A percentile compares a stretch with the other conserved stretches of the same genome.
Conservation (phyloP, 2,329 filamentous ascomycete genomes). For the Conoideocrella luteorostrata region DNA sequence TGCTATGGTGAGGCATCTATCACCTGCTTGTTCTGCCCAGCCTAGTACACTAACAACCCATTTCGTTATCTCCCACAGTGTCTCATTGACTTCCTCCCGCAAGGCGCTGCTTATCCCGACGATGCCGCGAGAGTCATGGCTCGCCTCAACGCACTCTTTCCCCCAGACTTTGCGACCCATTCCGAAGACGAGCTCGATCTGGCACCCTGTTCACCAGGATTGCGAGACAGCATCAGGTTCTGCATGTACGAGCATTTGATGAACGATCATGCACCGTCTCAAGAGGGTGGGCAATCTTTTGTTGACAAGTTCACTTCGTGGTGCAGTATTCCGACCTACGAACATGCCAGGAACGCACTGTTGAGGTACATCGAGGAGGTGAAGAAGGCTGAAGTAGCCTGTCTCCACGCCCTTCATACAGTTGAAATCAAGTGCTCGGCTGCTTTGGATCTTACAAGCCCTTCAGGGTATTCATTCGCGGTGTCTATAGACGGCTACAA, state of each 20-base stretch:
- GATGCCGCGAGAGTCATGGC: constrained; percentile 23
- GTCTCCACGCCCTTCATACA: constrained; percentile 18
- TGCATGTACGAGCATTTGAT: constrained; percentile 28
- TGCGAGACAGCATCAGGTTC: constrained; percentile 30
- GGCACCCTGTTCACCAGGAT: constrained; percentile 21
- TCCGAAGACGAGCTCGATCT: constrained; percentile 18
- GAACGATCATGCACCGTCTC: constrained; percentile 15
- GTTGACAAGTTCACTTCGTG: constrained; percentile 25
- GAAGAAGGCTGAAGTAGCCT: constrained; percentile 27
- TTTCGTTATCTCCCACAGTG: constrained; percentile 1
- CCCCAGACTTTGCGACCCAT: constrained; percentile 15
- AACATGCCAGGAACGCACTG: constrained; percentile 21
- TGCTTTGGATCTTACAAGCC: neutral
- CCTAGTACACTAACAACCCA: too few relatives aligned
- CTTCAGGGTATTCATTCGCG: constrained; percentile 10
- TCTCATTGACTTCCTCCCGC: constrained; percentile 3
- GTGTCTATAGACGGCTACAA: constrained; percentile 9
- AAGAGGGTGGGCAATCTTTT: constrained; percentile 17
- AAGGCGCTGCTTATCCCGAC: constrained; percentile 4
- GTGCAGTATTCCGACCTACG: constrained; percentile 25
- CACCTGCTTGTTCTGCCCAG: neutral
- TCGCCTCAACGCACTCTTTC: constrained; percentile 29
- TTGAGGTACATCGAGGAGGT: constrained; percentile 25
- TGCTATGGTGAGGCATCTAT: constrained; percentile 17
- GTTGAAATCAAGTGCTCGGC: constrained; percentile 9